Base-by-base conservation (phyloP, 1,284 basidiomycete species). In the Ceratobasidium sp. region DNA sequence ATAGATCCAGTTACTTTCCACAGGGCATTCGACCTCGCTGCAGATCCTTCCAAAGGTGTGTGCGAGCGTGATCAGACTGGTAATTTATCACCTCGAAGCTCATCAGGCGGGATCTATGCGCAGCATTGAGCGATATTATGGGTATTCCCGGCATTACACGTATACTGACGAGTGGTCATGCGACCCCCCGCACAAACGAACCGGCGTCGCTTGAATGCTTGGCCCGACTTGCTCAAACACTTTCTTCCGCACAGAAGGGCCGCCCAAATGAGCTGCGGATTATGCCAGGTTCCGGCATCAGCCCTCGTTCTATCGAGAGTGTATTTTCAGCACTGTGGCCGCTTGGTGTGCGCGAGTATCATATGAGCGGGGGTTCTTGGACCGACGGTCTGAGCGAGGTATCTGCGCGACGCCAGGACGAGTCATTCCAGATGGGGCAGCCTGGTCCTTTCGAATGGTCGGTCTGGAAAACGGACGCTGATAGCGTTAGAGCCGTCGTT, bases 21-120 rank as follows among this genome's bases (percentile, higher is more conserved):
- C 79, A 85, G 93, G 72, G 93, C 93, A 19, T 90, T 94, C 78
- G 93, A 94, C 79, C 89, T 94, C 88, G 87, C 88, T 2, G 81
- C 81, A 59, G 85, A 91, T 79, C 81, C 85, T 14, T 80, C 82
- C 61, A 83, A 86, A 83, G 88, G 91, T 88, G 74, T 43, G 80
- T 77, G 3, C 31, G 19, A 51, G 48, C 22, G 19, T 19, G 13
- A 27, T 39, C 37, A 14, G 6, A 5, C 13, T 27, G 29, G 22
- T 29, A 7, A 29, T 56, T 41, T 63, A 14, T 72, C 62, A 41
- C 24, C 9, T 27, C 7, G 22, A 49, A 63, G 24, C 16, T 51
- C 31, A 53, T 51, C 41, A 19, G 16, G 13, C 19, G 31, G 46
- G 14, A 22, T 73, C 37, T 41, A 62, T 76, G 43, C 71, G 22